Percentiles rank a stretch among this genome's conserved stretches.
phyloP scores from a whole-genome alignment of 169 alveolate genomes.

The Eimeria necatrix region DNA sequence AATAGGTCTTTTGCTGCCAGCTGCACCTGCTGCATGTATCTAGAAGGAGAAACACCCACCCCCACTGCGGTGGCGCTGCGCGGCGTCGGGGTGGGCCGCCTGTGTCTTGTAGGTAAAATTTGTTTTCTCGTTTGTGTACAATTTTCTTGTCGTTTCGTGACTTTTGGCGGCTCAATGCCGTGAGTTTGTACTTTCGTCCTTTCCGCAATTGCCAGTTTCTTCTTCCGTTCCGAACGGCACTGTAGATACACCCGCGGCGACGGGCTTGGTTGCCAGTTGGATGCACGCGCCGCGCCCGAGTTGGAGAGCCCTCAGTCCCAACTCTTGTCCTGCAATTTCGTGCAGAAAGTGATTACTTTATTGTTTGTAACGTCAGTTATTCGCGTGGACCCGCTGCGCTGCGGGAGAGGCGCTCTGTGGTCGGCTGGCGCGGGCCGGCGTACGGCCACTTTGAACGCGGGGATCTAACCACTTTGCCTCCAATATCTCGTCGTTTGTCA shows the following conservation, averaged over 20 bases:
- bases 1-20: background rate
- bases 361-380: background rate
- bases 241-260: slow-evolving; percentile 15
- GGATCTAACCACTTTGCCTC: background rate
- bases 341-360: background rate
- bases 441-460: background rate
- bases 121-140: slow-evolving; percentile 23
- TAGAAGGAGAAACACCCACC: slow-evolving; percentile 20
- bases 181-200: background rate
- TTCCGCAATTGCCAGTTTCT: background rate
- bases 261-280: slow-evolving; percentile 25
- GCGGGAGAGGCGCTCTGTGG: slow-evolving; percentile 15
- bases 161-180: slow-evolving; percentile 66
- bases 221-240: background rate
- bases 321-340: background rate
- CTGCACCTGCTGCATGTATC: background rate
- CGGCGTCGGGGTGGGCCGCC: slow-evolving; percentile 48
- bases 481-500: background rate
- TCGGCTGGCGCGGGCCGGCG: slow-evolving; percentile 31
- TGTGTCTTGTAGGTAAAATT: slow-evolving; percentile 26
- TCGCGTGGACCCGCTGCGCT: background rate
- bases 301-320: background rate
- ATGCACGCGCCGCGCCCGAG: slow-evolving; percentile 14
- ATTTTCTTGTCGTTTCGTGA: slow-evolving; percentile 21
- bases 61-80: slow-evolving; percentile 49